Evolutionary conservation across 2,329 filamentous ascomycete genomes (phyloP), one percentile per base, ranked within the genome.

Genomic region (Alternaria tenuissima): DNA sequence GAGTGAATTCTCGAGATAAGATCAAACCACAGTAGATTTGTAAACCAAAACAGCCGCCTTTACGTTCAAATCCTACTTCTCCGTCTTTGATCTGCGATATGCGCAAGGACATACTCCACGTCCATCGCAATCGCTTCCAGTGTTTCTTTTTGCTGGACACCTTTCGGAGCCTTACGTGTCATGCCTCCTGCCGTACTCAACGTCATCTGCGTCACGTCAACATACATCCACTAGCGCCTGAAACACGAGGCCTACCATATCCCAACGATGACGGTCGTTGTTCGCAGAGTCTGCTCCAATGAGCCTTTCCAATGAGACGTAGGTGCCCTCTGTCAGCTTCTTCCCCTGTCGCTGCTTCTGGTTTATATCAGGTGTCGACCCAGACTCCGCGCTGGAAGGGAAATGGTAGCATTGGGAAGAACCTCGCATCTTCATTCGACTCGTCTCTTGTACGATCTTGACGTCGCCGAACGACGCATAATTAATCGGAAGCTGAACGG

Each of bases 151-250:
- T 55, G 48, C 26, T 60, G 60, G n/a, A 59, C 55, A 7, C 49
- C 44, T 30, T 84, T 81, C 0, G 91, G 91, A 57, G 94, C 70
- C 28, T 84, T 76, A 18, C 60, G 55, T 9, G 69, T 63, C 7
- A 68, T 48, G 0, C 91, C 91, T 55, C 84, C 83, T 0, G 91
- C 91, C 74, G 94, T 86, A 60, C 88, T 90, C 11, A 88, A 86
- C 9, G 91, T 94, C 8, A 87, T 90, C 90, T 59, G 32, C 12
- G n/a, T 14, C 30, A 94, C 93, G 57, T 89, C 81, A 59, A 42
- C 36, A 20, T 16, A 16, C 26, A 18, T 43, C 14, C 34, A 24
- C 43, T 24, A 26, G 8, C 16, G 41, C 16, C 22, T 34, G 4
- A 5, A 5, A 22, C 12, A 20, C 22, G 14, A 24, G 41, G 18